Conservation (phyloP, 352 stramenopile genomes). For the Globisporangium rhizosaccharum region DNA sequence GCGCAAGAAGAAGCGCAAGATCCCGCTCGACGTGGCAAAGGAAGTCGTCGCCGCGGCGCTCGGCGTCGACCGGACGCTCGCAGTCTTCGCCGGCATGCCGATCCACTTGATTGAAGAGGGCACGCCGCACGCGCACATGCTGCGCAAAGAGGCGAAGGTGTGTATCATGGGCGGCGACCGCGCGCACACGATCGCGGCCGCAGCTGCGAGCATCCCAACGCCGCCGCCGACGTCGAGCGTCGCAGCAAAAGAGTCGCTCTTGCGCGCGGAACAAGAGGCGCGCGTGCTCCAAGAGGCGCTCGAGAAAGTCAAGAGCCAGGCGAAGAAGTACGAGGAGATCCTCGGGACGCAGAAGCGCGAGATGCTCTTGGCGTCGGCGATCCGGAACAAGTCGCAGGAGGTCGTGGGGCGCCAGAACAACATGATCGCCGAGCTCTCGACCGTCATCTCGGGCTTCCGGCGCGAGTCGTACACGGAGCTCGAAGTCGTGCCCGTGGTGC, state of each 20-base stretch:
- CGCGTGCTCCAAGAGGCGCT: slow-evolving; percentile 74
- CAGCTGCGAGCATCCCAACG: neutral
- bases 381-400: slow-evolving; percentile 65
- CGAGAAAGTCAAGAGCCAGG: slow-evolving; percentile 79
- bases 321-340: slow-evolving; percentile 83
- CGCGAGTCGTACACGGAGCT: slow-evolving; percentile 72
- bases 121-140: slow-evolving; percentile 67
- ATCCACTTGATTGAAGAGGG: slow-evolving; percentile 74
- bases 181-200: neutral
- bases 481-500: slow-evolving; percentile 49
- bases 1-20: slow-evolving; percentile 73
- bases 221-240: slow-evolving; percentile 12
- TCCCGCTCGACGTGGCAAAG: slow-evolving; percentile 72
- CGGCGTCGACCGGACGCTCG: slow-evolving; percentile 56
- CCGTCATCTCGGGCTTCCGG: slow-evolving; percentile 67
- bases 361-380: slow-evolving; percentile 62
- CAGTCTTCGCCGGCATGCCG: slow-evolving; percentile 69
- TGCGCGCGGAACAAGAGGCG: slow-evolving; percentile 65
- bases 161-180: slow-evolving; percentile 43
- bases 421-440: slow-evolving; percentile 68
- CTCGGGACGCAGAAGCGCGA: slow-evolving; percentile 67
- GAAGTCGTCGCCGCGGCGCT: slow-evolving; percentile 77
- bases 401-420: slow-evolving; percentile 80
- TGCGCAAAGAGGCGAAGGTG: slow-evolving; percentile 78
- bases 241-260: slow-evolving; percentile 60